These are phyloP conservation scores for Dactylellina sp. DNA, from an alignment of 2,329 filamentous ascomycete genomes.

Conservation along the genomic window DNA sequence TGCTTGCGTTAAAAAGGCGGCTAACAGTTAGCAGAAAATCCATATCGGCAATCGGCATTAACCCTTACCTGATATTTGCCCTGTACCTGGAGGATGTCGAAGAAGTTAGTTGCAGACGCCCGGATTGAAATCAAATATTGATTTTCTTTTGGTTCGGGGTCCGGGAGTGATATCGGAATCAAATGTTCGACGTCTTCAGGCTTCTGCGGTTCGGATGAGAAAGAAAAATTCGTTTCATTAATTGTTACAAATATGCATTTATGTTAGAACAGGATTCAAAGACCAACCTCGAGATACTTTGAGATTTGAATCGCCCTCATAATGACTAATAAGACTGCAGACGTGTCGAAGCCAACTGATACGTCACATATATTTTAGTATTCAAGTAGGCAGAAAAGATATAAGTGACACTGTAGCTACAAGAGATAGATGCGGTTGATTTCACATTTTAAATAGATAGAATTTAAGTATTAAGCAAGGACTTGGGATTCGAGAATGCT, in stretches of 20 bases:
- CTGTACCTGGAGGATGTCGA: conserved; percentile 93
- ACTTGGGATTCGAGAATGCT: no score
- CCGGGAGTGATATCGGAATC: conserved; percentile 76
- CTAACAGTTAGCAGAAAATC: conserved; percentile 57
- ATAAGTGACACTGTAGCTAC: no score
- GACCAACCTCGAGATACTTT: conserved; percentile 77
- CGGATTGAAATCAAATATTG: conserved; percentile 90
- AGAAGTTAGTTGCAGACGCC: conserved; percentile 93
- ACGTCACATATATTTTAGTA: no score
- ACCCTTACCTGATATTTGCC: conserved; percentile 81
- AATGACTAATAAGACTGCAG: conserved; percentile 60
- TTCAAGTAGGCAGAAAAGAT: no score
- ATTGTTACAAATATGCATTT: not conserved
- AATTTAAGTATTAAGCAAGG: no score
- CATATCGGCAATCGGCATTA: conserved; percentile 61
- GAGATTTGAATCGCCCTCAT: conserved; percentile 82
- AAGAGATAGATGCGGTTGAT: no score
- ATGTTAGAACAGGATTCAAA: not conserved
- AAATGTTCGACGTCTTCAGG: conserved; percentile 87
- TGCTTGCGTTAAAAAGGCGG: conserved; percentile 10
- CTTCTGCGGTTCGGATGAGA: conserved; percentile 70
- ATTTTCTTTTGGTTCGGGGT: conserved; percentile 76
- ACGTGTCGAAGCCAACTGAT: no score
- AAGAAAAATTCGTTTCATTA: conserved; percentile 5
- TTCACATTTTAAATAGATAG: no score